Conservation (phyloP, 148 eudicot genomes). For the Oxyria digyna region DNA sequence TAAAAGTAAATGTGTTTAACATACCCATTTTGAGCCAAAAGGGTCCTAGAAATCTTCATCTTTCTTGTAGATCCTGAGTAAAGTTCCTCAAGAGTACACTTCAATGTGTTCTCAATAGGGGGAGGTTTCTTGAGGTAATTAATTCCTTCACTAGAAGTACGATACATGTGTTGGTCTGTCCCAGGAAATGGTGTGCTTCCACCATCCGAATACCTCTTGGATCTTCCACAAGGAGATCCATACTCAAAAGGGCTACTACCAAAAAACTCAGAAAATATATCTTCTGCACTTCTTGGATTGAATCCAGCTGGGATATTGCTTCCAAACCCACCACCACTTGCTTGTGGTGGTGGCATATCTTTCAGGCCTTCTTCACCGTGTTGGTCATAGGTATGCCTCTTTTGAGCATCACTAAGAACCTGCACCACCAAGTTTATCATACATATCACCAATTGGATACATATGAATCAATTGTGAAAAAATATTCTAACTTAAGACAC, state of each 20-base stretch:
- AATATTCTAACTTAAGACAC: no score
- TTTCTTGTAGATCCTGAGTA: constrained; percentile 69
- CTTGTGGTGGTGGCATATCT: constrained; percentile 37
- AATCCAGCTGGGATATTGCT: constrained; percentile 30
- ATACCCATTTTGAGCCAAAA: constrained; percentile 56
- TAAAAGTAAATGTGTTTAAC: no score
- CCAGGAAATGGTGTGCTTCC: no score
- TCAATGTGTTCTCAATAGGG: constrained; percentile 54
- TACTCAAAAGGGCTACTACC: constrained; percentile 75
- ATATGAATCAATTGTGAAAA: no score
- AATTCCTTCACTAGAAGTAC: no score
- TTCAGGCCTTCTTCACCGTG: constrained; percentile 86
- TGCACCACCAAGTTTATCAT: no score
- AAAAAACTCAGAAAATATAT: constrained; percentile 81
- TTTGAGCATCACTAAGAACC: constrained; percentile 73
- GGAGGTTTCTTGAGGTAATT: constrained; percentile 53
- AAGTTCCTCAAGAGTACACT: constrained; percentile 72
- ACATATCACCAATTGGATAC: no score
- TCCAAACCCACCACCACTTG: constrained; percentile 16
- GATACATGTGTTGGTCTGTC: no score
- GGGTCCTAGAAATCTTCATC: constrained; percentile 77
- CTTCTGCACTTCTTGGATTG: constrained; percentile 80
- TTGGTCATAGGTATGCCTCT: constrained; percentile 48
- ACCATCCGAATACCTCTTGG: constrained; percentile 36
- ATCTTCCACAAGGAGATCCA: constrained; percentile 35